Evolutionary conservation across 345 rosid species (phyloP).

Genomic region (Orychophragmus violaceus): DNA sequence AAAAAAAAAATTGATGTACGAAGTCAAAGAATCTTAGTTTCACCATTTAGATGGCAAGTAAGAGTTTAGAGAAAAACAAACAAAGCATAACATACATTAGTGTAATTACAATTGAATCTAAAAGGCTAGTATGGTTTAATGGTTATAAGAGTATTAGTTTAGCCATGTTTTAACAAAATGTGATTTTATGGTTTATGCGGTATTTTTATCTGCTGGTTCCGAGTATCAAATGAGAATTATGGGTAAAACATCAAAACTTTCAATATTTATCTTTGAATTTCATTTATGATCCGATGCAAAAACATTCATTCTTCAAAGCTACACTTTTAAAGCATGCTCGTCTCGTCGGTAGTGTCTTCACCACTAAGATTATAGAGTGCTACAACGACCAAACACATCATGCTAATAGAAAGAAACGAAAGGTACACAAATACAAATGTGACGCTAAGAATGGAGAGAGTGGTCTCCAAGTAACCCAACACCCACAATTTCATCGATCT

Average conservation of each 20-base stretch:
- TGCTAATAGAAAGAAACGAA: background rate
- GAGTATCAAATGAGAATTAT: background rate
- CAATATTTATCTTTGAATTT: background rate
- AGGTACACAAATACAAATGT: background rate
- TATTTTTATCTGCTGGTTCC: background rate
- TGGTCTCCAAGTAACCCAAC: constrained; percentile 44
- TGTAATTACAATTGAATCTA: no score
- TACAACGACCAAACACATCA: background rate
- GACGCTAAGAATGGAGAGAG: constrained; percentile 6
- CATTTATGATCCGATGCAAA: background rate
- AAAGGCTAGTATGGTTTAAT: no score
- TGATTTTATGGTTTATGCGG: no score
- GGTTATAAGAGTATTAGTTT: no score
- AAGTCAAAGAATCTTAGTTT: background rate
- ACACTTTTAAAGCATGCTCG: background rate
- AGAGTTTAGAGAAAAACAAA: background rate
- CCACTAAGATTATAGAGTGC: background rate
- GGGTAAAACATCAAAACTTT: background rate
- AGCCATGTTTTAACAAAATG: no score
- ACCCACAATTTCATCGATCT: constrained; percentile 29
- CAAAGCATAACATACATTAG: no score
- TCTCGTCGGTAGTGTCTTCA: background rate
- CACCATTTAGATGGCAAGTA: background rate
- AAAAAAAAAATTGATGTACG: background rate
- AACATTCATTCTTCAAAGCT: background rate